Evolutionary conservation across 2,329 filamentous ascomycete species (phyloP), one percentile per base, ranked within the genome.

Genomic region (Cylindrodendrum hubeiense): DNA sequence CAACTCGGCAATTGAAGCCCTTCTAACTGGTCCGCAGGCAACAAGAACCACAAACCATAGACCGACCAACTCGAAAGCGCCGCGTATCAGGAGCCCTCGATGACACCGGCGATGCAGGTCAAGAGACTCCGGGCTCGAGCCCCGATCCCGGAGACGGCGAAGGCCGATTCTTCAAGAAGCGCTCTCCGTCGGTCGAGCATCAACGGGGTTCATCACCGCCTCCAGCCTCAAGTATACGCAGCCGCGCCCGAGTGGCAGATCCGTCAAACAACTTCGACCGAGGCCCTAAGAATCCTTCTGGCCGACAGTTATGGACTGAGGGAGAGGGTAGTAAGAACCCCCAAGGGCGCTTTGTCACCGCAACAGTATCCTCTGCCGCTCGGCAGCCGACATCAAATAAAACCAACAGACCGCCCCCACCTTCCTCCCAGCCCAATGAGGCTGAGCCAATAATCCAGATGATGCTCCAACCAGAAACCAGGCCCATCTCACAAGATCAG

Each of bases 401-500:
- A 47, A 9, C 24, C 3, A 28, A n/a, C 12, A 28, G 41, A 15
- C 50, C 19, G 12, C 19, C 67, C 0, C 49, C 53, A 7, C 44
- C 67, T 0, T 94, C 96, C 8, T 91, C 90, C 0, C 90, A 93
- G 7, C 6, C 30, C 3, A 19, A n/a, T 9, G 64, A 60, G 22
- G 37, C 30, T 17, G 56, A 59, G 33, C 39, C 60, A 2, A 58
- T 57, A 0, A 51, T 51, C 1, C 57, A 65, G 6, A 70, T 68
- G 68, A 44, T 68, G 49, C 52, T 41, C 4, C 60, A 70, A 19
- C 68, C 68, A 3, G 63, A 68, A 22, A 93, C 90, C 0, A 81
- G 90, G 0, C 86, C 89, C 0, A 94, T 96, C 10, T 91, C 90
- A 0, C 90, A 93, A 66, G 91, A 94, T 1, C 92, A 97, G 70